Evolutionary conservation across 2,329 filamentous ascomycete genomes (phyloP), one percentile per base, ranked within the genome.

Genomic region (Fusarium bulbicola): DNA sequence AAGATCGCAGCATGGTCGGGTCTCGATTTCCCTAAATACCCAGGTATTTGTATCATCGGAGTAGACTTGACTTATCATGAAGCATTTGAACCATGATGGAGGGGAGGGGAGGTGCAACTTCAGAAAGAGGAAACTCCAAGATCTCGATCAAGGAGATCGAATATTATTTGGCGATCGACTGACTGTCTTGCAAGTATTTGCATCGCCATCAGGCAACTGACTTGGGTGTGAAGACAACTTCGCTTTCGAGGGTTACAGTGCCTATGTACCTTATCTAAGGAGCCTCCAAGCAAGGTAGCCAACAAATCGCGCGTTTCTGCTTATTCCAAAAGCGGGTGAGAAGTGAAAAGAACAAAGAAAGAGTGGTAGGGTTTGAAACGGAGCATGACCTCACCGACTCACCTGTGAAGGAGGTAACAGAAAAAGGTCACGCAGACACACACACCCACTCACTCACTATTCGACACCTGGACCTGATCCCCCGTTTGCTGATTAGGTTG

Each of bases 371-470:
- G 43, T 28, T 39, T 43, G 47, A 68, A 53, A 63, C 20, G 43
- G 47, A 32, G 46, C 54, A 72, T 74, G 58, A 74, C 59, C 70
- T 73, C 66, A 68, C 62, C 49, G 66, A 60, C 66, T 60, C 47
- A 42, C 37, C 34, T 71, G 52, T 46, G 60, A 56, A 62, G 61
- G 58, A 60, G 59, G 70, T 53, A 63, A 67, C 61, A 57, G 65
- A 18, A 24, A 30, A 62, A 57, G 56, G 56, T 66, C 70, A 73
- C 28, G 66, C 40, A 42, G 32, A 52, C 40, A 34, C 21, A 18
- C 63, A 47, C 54, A 46, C 21, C 50, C 53, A 57, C 50, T 49
- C 54, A 46, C 21, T 45, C 53, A 57, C 50, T 49, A 21, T 47
- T 71, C 32, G 34, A 49, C 18, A 26, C 32, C 58, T 63, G 37